phyloP scores from a whole-genome alignment of 2,329 filamentous ascomycete species.

The Colletotrichum spinosum region DNA sequence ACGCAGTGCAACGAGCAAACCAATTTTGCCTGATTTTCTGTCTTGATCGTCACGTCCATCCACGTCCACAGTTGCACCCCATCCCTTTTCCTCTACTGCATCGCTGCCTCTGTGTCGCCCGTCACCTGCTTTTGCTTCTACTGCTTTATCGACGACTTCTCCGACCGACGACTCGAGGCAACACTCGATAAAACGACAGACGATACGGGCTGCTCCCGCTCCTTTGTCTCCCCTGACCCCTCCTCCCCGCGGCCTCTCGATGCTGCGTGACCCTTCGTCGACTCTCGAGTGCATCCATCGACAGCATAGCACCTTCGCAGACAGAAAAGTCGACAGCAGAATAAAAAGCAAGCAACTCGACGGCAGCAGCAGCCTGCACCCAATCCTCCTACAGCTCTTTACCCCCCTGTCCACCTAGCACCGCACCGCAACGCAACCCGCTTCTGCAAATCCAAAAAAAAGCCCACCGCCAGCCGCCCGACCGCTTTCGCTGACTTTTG shows the following conservation, averaged over 20 bases:
- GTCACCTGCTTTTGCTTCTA: neutral
- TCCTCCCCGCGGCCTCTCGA: neutral
- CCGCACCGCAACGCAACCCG: slow-evolving; percentile 25
- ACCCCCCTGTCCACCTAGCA: neutral
- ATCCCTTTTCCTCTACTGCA: neutral
- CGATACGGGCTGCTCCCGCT: neutral
- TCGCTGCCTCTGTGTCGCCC: neutral
- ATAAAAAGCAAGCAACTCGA: neutral
- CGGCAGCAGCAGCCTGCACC: slow-evolving; percentile 11
- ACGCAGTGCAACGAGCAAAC: slow-evolving; percentile 14
- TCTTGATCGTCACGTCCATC: slow-evolving; percentile 7
- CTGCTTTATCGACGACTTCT: neutral
- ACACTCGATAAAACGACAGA: too few species aligned
- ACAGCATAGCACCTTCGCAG: neutral
- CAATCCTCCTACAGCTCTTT: slow-evolving; percentile 1
- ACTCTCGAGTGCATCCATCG: too few species aligned
- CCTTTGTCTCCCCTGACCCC: neutral
- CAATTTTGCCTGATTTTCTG: slow-evolving; percentile 5
- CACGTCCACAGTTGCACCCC: neutral
- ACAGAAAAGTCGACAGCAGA: slow-evolving; percentile 3
- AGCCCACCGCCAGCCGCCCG: slow-evolving; percentile 28
- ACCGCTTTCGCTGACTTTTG: slow-evolving; percentile 38
- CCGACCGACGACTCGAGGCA: neutral
- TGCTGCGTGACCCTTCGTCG: too few species aligned
- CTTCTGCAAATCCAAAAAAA: slow-evolving; percentile 28